phyloP scores from a whole-genome alignment of 1,139 yeast genomes.

The Zygosaccharomyces pseudobailii region DNA sequence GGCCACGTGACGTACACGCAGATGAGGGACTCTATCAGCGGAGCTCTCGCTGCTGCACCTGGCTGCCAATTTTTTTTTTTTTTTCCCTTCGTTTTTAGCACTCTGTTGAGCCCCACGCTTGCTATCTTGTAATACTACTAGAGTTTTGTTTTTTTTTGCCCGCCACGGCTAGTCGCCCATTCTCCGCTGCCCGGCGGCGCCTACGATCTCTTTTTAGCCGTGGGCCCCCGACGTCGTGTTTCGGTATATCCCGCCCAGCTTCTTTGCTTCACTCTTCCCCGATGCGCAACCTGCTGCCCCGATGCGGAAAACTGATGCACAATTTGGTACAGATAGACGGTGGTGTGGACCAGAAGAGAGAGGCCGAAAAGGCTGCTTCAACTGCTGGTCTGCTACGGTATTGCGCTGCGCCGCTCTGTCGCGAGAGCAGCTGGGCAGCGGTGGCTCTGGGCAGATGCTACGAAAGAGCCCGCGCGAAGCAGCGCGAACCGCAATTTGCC shows the following conservation, averaged over 20 bases:
- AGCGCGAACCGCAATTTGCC: conserved; percentile 5
- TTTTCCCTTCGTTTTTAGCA: neutral
- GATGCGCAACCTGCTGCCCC: neutral
- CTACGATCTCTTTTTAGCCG: too few relatives aligned
- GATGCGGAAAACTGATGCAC: neutral
- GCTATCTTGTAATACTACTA: neutral
- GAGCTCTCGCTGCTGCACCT: neutral
- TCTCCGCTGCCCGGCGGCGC: too few relatives aligned
- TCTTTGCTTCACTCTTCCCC: neutral
- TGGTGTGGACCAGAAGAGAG: neutral
- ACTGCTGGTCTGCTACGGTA: neutral
- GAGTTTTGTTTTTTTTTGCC: too few relatives aligned
- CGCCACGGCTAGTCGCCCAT: too few relatives aligned
- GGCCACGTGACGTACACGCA: neutral
- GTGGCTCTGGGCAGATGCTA: too few relatives aligned
- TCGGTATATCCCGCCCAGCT: neutral
- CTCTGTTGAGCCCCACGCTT: neutral
- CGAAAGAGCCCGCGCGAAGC: neutral
- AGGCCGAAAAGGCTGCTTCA: neutral
- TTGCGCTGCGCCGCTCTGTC: neutral
- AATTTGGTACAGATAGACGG: neutral
- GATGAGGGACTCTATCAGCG: too few relatives aligned
- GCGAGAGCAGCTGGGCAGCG: neutral
- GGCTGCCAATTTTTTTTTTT: too few relatives aligned
- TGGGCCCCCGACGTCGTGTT: too few relatives aligned